Conservation (phyloP, 305 asterid genomes). For the Fraxinus velutina region DNA sequence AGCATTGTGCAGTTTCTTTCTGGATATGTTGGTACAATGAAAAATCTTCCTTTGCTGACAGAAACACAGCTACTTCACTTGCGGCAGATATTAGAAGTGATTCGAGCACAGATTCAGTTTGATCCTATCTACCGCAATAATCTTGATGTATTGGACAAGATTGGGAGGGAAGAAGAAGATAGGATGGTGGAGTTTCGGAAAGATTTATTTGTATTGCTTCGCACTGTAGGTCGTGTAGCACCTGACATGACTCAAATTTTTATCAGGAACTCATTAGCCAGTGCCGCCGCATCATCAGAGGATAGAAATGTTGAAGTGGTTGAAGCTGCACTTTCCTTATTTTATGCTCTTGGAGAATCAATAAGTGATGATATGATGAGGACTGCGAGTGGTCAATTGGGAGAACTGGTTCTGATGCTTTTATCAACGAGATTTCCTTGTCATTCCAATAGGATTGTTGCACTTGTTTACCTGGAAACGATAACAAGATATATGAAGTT, state of each 20-base stretch:
- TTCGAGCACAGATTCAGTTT: conserved; percentile 56
- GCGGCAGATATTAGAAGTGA: conserved; percentile 78
- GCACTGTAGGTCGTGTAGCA: conserved; percentile 81
- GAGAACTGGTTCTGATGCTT: conserved; percentile 73
- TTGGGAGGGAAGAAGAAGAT: conserved; percentile 88
- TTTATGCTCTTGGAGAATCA: conserved; percentile 87
- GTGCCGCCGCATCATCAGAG: conserved; percentile 56
- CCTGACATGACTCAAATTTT: conserved; percentile 77
- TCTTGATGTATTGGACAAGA: conserved; percentile 63
- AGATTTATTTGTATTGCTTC: conserved; percentile 71
- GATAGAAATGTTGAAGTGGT: conserved; percentile 85
- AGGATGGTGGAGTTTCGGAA: conserved; percentile 88
- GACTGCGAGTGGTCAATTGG: conserved; percentile 61
- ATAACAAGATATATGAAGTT: conserved; percentile 78
- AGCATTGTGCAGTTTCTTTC: conserved; percentile 84
- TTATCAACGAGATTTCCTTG: conserved; percentile 84
- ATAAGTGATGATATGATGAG: conserved; percentile 63
- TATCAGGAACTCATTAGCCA: conserved; percentile 66
- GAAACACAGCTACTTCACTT: conserved; percentile 69
- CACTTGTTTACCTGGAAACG: conserved; percentile 81
- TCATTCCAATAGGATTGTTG: conserved; percentile 84
- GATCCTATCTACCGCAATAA: conserved; percentile 69
- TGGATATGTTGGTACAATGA: conserved; percentile 82
- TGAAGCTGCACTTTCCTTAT: conserved; percentile 87
- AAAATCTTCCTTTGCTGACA: conserved; percentile 54